Evolutionary conservation across 495 filamentous ascomycete genomes (phyloP).

Genomic region (Tuber indicum): DNA sequence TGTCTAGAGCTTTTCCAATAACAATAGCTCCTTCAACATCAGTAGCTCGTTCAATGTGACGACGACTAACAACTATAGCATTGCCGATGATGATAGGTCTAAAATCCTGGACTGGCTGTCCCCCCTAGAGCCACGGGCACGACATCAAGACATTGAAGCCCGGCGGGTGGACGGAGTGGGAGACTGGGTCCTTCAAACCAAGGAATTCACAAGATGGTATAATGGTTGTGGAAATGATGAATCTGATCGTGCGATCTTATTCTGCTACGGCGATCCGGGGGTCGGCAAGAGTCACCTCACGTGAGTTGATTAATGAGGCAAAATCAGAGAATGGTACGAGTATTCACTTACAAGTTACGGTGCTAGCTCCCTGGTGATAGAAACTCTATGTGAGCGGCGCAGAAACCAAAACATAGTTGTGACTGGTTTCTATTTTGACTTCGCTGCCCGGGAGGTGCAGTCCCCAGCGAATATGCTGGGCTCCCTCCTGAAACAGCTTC

Average conservation of each 20-base stretch:
- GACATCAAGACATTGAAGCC: background rate
- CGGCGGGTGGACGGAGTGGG: background rate
- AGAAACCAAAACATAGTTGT: background rate
- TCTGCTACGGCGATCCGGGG: background rate
- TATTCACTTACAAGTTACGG: background rate
- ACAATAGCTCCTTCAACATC: too few relatives aligned
- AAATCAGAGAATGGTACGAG: background rate
- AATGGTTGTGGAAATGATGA: background rate
- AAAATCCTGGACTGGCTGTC: background rate
- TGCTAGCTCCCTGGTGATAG: background rate
- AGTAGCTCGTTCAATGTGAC: too few relatives aligned
- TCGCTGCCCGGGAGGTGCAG: background rate
- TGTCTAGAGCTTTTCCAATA: constrained; percentile 5
- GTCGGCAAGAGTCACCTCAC: background rate
- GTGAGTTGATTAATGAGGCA: background rate
- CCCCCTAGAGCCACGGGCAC: background rate
- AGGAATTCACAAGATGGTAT: background rate
- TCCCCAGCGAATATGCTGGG: background rate
- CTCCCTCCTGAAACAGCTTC: background rate
- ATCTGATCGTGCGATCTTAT: background rate
- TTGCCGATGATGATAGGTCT: background rate
- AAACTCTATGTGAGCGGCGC: background rate
- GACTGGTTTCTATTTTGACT: background rate
- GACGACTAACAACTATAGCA: background rate
- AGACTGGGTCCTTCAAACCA: background rate